Evolutionary conservation across 148 eudicot species (phyloP).

Genomic region (Arctostaphylos glauca): DNA sequence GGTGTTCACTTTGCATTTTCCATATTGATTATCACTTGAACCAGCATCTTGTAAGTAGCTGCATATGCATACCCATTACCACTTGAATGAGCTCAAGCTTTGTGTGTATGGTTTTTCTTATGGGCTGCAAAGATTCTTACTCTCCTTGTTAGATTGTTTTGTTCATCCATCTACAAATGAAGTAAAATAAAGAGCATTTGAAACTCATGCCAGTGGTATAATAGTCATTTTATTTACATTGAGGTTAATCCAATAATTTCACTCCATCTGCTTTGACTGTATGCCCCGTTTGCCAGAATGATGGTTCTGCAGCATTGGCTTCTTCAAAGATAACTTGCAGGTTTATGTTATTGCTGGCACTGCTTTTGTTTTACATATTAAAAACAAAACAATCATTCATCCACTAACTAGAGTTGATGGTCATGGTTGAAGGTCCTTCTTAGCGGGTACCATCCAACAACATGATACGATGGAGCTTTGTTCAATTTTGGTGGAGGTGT

Average conservation of each 20-base stretch:
- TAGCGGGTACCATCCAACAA: constrained; percentile 43
- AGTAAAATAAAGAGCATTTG: not conserved
- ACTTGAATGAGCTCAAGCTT: not conserved
- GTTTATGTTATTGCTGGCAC: constrained; percentile 18
- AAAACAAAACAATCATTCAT: not conserved
- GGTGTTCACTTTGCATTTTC: not conserved
- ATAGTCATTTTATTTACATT: not conserved
- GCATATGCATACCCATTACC: constrained; percentile 6
- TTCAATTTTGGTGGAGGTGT: constrained; percentile 41
- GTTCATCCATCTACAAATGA: constrained; percentile 3
- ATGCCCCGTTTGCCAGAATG: constrained; percentile 17
- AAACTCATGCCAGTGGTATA: not conserved
- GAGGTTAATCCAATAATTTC: constrained; percentile 24
- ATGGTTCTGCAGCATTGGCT: constrained; percentile 25
- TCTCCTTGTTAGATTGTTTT: not conserved
- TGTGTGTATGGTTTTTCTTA: not conserved
- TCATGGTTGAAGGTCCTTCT: constrained; percentile 40
- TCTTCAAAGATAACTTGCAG: constrained; percentile 43
- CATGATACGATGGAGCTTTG: constrained; percentile 43
- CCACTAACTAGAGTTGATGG: constrained; percentile 4
- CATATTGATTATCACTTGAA: not conserved
- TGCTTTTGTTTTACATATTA: not conserved
- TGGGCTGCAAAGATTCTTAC: not conserved
- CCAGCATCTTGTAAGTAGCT: not conserved
- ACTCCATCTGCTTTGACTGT: constrained; percentile 18